Percentiles rank a stretch among this genome's conserved stretches.
phyloP scores from a whole-genome alignment of 306 rosid genomes.

The Gleditsia sinensis region DNA sequence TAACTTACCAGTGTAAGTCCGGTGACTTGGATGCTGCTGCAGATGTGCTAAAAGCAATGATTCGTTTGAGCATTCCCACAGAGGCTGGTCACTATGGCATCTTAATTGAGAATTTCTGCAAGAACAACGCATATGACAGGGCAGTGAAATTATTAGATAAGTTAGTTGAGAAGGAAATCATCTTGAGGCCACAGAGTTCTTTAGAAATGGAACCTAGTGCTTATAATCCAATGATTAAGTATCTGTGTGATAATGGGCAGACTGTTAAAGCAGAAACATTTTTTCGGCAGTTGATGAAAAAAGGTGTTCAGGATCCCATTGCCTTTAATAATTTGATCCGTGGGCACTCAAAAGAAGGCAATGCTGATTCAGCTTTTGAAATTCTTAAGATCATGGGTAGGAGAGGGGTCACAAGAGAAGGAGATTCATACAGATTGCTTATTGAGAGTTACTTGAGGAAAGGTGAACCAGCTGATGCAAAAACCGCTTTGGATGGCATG shows the following conservation, averaged over 20 bases:
- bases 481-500: slow-evolving; percentile 86
- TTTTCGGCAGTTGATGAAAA: slow-evolving; percentile 85
- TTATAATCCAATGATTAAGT: slow-evolving; percentile 72
- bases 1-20: slow-evolving; percentile 62
- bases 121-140: slow-evolving; percentile 59
- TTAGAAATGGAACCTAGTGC: slow-evolving; percentile 74
- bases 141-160: slow-evolving; percentile 77
- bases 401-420: slow-evolving; percentile 74
- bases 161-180: slow-evolving; percentile 79
- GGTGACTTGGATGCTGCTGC: slow-evolving; percentile 85
- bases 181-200: slow-evolving; percentile 65
- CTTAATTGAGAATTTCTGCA: slow-evolving; percentile 82
- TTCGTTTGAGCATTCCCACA: slow-evolving; percentile 76
- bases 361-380: slow-evolving; percentile 81
- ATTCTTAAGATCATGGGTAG: slow-evolving; percentile 84
- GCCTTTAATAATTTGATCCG: slow-evolving; percentile 79
- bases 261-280: slow-evolving; percentile 77
- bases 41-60: slow-evolving; percentile 76
- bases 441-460: slow-evolving; percentile 76
- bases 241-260: slow-evolving; percentile 70
- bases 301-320: slow-evolving; percentile 69
- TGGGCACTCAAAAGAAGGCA: slow-evolving; percentile 90
- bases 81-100: slow-evolving; percentile 90
- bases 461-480: slow-evolving; percentile 92
- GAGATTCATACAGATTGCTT: slow-evolving; percentile 69